Conservation (phyloP, 495 filamentous ascomycete genomes). For the Parathielavia hyrcaniae region DNA sequence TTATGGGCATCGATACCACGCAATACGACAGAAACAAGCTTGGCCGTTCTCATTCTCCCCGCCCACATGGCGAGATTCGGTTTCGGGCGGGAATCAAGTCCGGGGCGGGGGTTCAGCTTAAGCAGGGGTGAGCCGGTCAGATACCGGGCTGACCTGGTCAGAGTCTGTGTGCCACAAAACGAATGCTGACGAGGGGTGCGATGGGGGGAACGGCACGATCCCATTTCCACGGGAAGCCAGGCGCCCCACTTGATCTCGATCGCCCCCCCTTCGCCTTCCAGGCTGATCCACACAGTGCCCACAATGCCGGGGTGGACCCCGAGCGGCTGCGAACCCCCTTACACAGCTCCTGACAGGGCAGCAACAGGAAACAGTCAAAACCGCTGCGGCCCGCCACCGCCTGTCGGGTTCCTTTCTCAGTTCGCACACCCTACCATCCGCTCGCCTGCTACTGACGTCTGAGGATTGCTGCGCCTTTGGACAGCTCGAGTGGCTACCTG, state of each 20-base stretch:
- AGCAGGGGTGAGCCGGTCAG: background rate
- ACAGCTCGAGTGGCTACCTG: conserved; percentile 7
- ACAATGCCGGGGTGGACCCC: conserved; percentile 15
- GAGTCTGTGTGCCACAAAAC: conserved; percentile 6
- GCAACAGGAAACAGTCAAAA: conserved; percentile 25
- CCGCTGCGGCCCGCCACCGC: conserved; percentile 15
- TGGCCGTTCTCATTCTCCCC: background rate
- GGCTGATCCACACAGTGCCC: conserved; percentile 17
- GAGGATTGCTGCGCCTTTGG: background rate
- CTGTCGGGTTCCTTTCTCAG: conserved; percentile 1
- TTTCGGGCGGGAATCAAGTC: background rate
- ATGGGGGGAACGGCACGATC: conserved; percentile 18
- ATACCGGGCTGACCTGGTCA: conserved; percentile 16
- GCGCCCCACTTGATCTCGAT: conserved; percentile 22
- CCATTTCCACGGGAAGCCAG: conserved; percentile 24
- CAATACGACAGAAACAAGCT: background rate
- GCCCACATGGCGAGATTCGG: background rate
- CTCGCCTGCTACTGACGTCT: background rate
- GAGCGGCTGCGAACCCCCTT: conserved; percentile 14
- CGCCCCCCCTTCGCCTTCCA: conserved; percentile 15
- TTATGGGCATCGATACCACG: too few species aligned
- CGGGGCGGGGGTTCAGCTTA: background rate
- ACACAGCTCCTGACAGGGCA: conserved; percentile 15
- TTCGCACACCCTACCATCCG: background rate
- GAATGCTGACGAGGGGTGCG: background rate